A percentile compares a stretch with the other conserved stretches of the same genome.
These are phyloP conservation scores for Russula virescens DNA, from an alignment of 768 basidiomycete species.

Conservation along the genomic window DNA sequence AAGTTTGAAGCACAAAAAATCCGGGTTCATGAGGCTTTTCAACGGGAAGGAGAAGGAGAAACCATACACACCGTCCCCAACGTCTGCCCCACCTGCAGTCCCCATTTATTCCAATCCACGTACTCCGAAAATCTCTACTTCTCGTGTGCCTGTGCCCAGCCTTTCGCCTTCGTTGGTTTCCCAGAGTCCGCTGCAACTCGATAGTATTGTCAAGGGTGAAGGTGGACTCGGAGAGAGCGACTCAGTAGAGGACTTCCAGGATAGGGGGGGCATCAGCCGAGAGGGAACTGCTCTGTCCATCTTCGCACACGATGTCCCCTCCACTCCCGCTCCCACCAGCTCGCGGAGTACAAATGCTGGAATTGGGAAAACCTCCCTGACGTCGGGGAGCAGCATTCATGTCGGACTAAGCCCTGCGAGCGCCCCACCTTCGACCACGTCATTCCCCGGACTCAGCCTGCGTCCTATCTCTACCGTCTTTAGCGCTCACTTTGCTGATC, in stretches of 20 bases:
- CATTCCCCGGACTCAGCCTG: slow-evolving; percentile 62
- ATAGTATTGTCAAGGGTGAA: neutral
- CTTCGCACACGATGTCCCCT: neutral
- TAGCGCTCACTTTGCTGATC: slow-evolving; percentile 57
- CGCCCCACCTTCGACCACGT: slow-evolving; percentile 56
- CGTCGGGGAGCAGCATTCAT: slow-evolving; percentile 25
- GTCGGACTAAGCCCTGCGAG: slow-evolving; percentile 36
- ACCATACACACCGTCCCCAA: slow-evolving; percentile 50
- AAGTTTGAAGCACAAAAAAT: slow-evolving; percentile 68
- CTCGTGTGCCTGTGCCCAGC: slow-evolving; percentile 25
- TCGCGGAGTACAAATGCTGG: neutral
- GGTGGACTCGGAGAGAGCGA: neutral
- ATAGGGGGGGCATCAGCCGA: neutral
- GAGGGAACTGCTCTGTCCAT: slow-evolving; percentile 12
- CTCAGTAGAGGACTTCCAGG: neutral
- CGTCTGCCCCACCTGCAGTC: slow-evolving; percentile 38
- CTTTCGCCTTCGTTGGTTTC: slow-evolving; percentile 16
- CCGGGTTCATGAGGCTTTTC: slow-evolving; percentile 76
- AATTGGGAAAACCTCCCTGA: neutral
- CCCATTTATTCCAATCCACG: slow-evolving; percentile 14
- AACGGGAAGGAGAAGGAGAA: slow-evolving; percentile 46
- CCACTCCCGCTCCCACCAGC: neutral
- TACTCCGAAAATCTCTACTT: slow-evolving; percentile 24
- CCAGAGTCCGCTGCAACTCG: slow-evolving; percentile 16
- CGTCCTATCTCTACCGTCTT: slow-evolving; percentile 75